These are phyloP conservation scores for Colletotrichum orchidophilum DNA, from an alignment of 2,329 filamentous ascomycete genomes.

Conservation along the genomic window DNA sequence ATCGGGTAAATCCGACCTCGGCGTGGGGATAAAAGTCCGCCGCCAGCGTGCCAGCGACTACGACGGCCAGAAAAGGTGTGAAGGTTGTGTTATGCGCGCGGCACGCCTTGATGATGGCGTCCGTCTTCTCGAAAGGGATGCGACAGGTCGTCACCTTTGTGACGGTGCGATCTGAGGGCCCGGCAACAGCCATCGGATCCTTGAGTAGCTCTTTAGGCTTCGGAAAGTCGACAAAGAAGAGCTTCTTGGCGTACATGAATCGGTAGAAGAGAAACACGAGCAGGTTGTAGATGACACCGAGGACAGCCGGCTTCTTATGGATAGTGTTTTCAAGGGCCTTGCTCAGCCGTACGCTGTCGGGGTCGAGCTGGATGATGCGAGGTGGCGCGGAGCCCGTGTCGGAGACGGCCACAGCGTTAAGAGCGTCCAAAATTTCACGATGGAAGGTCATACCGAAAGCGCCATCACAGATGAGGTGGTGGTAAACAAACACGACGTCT, in stretches of 20 bases:
- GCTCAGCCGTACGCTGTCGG: constrained; percentile 4
- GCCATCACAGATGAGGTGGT: constrained; percentile 30
- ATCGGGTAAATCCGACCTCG: constrained; percentile 31
- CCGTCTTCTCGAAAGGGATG: constrained; percentile 12
- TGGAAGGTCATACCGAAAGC: constrained; percentile 27
- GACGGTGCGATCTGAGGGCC: not conserved
- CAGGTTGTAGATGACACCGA: constrained; percentile 24
- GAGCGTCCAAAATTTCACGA: constrained; percentile 18
- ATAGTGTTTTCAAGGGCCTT: not conserved
- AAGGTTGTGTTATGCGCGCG: constrained; percentile 36
- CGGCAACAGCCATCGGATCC: not conserved
- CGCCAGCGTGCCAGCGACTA: constrained; percentile 31
- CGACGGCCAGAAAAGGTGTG: constrained; percentile 36
- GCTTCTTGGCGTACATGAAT: constrained; percentile 25
- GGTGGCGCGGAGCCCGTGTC: not conserved
- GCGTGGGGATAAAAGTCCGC: constrained; percentile 38
- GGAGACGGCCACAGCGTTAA: constrained; percentile 9
- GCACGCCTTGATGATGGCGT: constrained; percentile 33
- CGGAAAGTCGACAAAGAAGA: constrained; percentile 25
- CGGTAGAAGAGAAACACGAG: constrained; percentile 20
- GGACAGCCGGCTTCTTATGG: constrained; percentile 10
- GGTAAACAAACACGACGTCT: constrained; percentile 25
- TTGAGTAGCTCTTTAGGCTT: constrained; percentile 1
- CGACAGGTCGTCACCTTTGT: constrained; percentile 23
- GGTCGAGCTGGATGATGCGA: not conserved